A percentile compares a stretch with the other conserved stretches of the same genome.
Evolutionary conservation across 2,329 filamentous ascomycete species (phyloP).

Genomic region (Sclerotinia glacialis): DNA sequence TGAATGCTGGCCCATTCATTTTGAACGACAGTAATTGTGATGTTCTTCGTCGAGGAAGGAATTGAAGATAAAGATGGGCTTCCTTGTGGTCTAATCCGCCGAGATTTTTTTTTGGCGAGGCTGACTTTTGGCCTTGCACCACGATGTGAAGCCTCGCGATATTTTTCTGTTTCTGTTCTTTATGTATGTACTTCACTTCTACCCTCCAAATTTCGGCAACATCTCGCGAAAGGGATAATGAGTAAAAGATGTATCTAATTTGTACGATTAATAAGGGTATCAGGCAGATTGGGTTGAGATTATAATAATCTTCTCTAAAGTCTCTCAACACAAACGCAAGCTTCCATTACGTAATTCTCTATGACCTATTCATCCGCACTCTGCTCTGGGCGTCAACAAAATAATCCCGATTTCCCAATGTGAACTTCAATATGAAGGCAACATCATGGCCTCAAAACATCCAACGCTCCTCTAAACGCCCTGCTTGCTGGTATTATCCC

Average conservation of each 20-base stretch:
- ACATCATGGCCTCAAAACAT: not conserved
- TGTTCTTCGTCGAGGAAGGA: not conserved
- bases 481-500: not conserved
- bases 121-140: slow-evolving; percentile 17
- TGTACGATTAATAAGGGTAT: no score
- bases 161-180: not conserved
- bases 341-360: not conserved
- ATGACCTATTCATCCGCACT: not conserved
- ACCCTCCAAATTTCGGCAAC: not conserved
- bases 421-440: not conserved
- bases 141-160: slow-evolving; percentile 1
- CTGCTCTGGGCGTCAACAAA: not conserved
- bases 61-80: not conserved
- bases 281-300: not conserved
- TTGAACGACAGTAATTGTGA: slow-evolving; percentile 17
- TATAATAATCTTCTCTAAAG: not conserved
- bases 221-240: not conserved
- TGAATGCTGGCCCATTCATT: slow-evolving; percentile 35
- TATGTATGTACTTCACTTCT: no score
- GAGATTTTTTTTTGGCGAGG: slow-evolving; percentile 22
- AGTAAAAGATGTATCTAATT: not conserved
- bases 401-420: not conserved
- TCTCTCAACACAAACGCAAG: not conserved
- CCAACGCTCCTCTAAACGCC: not conserved
- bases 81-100: not conserved